These are phyloP conservation scores for Venturia nashicola DNA, from an alignment of 2,329 filamentous ascomycete genomes.

Conservation along the genomic window DNA sequence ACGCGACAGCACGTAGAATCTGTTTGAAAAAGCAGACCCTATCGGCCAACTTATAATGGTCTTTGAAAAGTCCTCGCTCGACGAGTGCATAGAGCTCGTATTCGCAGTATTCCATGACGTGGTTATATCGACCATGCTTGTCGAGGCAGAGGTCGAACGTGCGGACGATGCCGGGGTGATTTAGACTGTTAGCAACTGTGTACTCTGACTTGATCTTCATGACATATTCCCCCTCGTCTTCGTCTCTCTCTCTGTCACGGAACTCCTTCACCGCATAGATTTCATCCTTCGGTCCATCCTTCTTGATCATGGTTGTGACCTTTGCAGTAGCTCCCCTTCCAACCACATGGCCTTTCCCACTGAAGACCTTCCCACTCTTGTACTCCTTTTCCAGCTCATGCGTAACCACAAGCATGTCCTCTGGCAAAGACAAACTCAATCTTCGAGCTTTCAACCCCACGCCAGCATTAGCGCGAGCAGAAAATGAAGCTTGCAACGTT, in stretches of 20 bases:
- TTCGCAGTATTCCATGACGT: slow-evolving; percentile 86
- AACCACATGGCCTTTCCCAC: slow-evolving; percentile 60
- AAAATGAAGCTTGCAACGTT: slow-evolving; percentile 15
- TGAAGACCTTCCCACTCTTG: slow-evolving; percentile 51
- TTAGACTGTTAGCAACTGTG: slow-evolving; percentile 71
- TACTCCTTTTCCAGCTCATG: slow-evolving; percentile 59
- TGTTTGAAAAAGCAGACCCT: slow-evolving; percentile 84
- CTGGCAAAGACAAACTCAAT: slow-evolving; percentile 60
- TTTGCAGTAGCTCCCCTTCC: slow-evolving; percentile 76
- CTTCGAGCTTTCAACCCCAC: slow-evolving; percentile 69
- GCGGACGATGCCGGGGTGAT: slow-evolving; percentile 80
- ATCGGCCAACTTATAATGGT: slow-evolving; percentile 49
- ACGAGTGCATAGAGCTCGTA: slow-evolving; percentile 72
- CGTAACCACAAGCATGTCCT: slow-evolving; percentile 61
- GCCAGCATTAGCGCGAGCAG: slow-evolving; percentile 53
- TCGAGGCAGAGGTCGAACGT: slow-evolving; percentile 61
- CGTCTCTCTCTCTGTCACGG: slow-evolving; percentile 55
- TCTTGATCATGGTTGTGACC: slow-evolving; percentile 68
- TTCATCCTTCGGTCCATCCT: slow-evolving; percentile 46
- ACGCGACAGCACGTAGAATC: slow-evolving; percentile 66
- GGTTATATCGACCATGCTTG: slow-evolving; percentile 66
- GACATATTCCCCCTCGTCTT: slow-evolving; percentile 63
- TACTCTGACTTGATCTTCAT: slow-evolving; percentile 88
- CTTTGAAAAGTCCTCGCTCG: slow-evolving; percentile 40
- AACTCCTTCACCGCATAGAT: slow-evolving; percentile 84